Evolutionary conservation across 805 yeast genomes (phyloP).

Genomic region (Monosporozyma siamensis): DNA sequence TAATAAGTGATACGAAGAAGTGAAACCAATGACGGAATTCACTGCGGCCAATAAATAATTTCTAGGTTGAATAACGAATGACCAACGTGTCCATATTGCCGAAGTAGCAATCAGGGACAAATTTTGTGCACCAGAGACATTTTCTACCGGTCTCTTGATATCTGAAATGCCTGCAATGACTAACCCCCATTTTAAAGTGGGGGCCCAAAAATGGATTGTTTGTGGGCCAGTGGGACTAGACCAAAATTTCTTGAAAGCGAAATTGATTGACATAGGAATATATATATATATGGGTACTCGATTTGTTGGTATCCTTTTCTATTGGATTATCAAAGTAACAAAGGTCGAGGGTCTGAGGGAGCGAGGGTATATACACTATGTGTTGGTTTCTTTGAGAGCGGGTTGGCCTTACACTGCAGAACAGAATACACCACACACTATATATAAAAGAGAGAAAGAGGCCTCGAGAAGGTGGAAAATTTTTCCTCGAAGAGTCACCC

Average conservation of each 20-base stretch:
- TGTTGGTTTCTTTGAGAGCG: too few species aligned
- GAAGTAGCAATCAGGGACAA: conserved; percentile 83
- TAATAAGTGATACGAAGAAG: conserved; percentile 76
- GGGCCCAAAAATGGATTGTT: conserved; percentile 95
- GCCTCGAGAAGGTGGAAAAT: too few species aligned
- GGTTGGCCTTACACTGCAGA: too few species aligned
- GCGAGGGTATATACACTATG: too few species aligned
- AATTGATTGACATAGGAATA: conserved; percentile 8
- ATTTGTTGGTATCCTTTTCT: too few species aligned
- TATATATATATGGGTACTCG: too few species aligned
- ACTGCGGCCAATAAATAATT: conserved; percentile 85
- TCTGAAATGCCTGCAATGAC: conserved; percentile 91
- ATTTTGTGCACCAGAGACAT: conserved; percentile 67
- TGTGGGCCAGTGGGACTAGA: conserved; percentile 90
- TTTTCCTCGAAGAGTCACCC: too few species aligned
- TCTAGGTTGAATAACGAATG: conserved; percentile 84
- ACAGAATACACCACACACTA: too few species aligned
- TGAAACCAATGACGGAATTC: conserved; percentile 84
- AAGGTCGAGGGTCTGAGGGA: too few species aligned
- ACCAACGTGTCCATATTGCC: conserved; percentile 97
- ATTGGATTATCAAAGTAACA: too few species aligned
- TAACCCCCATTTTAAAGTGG: conserved; percentile 78
- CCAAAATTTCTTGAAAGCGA: conserved; percentile 55
- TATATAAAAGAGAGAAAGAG: too few species aligned
- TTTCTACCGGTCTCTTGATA: conserved; percentile 83